A percentile compares a stretch with the other conserved stretches of the same genome.
Evolutionary conservation across 345 rosid genomes (phyloP).

Genomic region (Brassica juncea): DNA sequence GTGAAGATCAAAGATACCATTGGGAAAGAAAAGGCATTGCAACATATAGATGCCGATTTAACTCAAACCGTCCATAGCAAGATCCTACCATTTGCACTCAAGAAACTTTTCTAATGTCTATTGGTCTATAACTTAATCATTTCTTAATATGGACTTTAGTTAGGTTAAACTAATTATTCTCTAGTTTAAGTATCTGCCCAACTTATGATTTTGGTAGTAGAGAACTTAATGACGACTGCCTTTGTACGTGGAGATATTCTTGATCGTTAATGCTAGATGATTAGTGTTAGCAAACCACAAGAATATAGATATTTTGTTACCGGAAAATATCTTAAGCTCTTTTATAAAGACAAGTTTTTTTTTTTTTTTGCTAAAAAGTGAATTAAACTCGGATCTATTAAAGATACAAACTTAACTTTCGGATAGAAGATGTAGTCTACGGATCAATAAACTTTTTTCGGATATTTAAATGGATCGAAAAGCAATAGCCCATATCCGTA

Average conservation of each 20-base stretch:
- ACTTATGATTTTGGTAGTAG: constrained; percentile 19
- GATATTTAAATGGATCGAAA: too few relatives aligned
- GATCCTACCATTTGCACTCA: constrained; percentile 36
- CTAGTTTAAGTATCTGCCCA: constrained; percentile 22
- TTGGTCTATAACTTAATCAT: constrained; percentile 19
- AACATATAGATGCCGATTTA: constrained; percentile 36
- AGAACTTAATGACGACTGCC: constrained; percentile 30
- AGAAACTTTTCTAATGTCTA: not conserved
- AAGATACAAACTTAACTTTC: too few relatives aligned
- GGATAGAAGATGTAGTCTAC: too few relatives aligned
- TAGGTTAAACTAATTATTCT: constrained; percentile 5
- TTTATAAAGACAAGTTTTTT: not conserved
- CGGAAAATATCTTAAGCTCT: not conserved
- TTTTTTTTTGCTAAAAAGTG: too few relatives aligned
- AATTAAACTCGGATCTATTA: too few relatives aligned
- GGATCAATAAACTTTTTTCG: too few relatives aligned
- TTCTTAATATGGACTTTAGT: constrained; percentile 4
- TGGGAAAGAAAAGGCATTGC: constrained; percentile 34
- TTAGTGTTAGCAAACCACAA: constrained; percentile 12
- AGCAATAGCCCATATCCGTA: too few relatives aligned
- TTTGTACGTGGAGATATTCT: constrained; percentile 22
- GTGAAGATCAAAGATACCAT: constrained; percentile 43
- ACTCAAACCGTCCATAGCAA: constrained; percentile 42
- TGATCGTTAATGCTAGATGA: constrained; percentile 25
- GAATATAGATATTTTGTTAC: not conserved